Evolutionary conservation across 108 stramenopile genomes (phyloP).

Genomic region (Chaetoceros muelleri): DNA sequence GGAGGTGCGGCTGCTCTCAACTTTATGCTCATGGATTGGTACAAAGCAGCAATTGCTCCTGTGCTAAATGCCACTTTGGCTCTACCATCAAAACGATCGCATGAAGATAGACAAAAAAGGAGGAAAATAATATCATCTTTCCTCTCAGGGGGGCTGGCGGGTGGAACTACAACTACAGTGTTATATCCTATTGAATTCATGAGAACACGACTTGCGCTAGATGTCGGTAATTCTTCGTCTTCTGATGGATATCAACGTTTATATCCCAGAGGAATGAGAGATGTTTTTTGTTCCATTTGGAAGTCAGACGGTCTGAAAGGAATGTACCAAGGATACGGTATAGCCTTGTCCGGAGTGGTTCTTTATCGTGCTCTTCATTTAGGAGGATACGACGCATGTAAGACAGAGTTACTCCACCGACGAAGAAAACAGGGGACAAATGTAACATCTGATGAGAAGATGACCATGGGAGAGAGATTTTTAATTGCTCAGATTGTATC

Average conservation of each 20-base stretch:
- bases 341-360: constrained; percentile 87
- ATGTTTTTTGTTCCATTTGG: constrained; percentile 57
- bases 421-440: background rate
- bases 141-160: constrained; percentile 92
- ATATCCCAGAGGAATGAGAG: constrained; percentile 57
- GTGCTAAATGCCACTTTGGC: constrained; percentile 11
- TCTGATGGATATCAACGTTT: constrained; percentile 20
- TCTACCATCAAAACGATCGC: background rate
- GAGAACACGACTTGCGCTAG: constrained; percentile 93
- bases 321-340: constrained; percentile 95
- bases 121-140: constrained; percentile 42
- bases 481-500: constrained; percentile 83
- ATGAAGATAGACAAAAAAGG: constrained; percentile 19
- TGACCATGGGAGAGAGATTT: constrained; percentile 48
- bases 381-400: constrained; percentile 94
- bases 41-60: constrained; percentile 44
- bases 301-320: constrained; percentile 80
- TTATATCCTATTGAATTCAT: constrained; percentile 96
- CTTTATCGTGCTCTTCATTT: constrained; percentile 91
- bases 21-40: constrained; percentile 73
- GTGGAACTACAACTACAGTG: constrained; percentile 87
- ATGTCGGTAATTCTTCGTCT: constrained; percentile 45
- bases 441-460: background rate
- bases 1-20: constrained; percentile 72
- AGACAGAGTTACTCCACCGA: constrained; percentile 36